Evolutionary conservation across 371 early-diverging fungal species (phyloP).

Genomic region (Mortierella sp.): DNA sequence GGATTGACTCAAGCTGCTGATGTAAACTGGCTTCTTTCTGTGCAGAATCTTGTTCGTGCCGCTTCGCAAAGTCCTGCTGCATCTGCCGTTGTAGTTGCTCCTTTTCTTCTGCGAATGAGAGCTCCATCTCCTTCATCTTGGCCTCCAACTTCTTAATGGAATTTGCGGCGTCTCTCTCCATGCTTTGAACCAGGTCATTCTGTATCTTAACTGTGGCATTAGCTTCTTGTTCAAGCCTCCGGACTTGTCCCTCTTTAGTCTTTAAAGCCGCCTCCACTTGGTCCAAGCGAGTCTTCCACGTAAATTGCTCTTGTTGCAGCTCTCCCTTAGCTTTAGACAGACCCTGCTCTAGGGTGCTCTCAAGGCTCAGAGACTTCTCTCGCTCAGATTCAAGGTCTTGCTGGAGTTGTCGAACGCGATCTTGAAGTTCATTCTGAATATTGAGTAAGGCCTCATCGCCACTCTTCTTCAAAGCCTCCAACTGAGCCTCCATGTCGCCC

Average conservation of each 20-base stretch:
- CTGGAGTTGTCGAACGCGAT: slow-evolving; percentile 27
- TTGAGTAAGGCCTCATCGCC: slow-evolving; percentile 32
- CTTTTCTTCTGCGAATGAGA: slow-evolving; percentile 36
- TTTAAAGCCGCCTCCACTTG: slow-evolving; percentile 42
- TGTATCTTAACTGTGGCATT: slow-evolving; percentile 51
- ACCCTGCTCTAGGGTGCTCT: slow-evolving; percentile 23
- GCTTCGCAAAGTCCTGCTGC: slow-evolving; percentile 22
- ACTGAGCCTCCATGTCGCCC: slow-evolving; percentile 22
- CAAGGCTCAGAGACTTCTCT: slow-evolving; percentile 17
- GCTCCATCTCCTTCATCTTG: slow-evolving; percentile 38
- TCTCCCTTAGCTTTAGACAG: slow-evolving; percentile 25
- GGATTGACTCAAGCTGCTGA: slow-evolving; percentile 46
- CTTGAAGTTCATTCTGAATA: slow-evolving; percentile 35
- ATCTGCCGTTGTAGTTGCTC: slow-evolving; percentile 15
- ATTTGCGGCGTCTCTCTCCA: slow-evolving; percentile 52
- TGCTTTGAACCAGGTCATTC: slow-evolving; percentile 50
- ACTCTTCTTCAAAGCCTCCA: slow-evolving; percentile 26
- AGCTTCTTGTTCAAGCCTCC: slow-evolving; percentile 51
- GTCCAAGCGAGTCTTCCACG: slow-evolving; percentile 40
- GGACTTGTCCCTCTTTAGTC: slow-evolving; percentile 44
- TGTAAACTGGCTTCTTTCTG: slow-evolving; percentile 35
- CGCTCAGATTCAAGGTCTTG: slow-evolving; percentile 21
- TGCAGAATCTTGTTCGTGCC: slow-evolving; percentile 20
- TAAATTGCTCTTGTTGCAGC: slow-evolving; percentile 40
- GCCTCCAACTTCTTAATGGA: slow-evolving; percentile 41